Evolutionary conservation across 73 alveolate genomes (phyloP).

Genomic region (Halteria grandinella): DNA sequence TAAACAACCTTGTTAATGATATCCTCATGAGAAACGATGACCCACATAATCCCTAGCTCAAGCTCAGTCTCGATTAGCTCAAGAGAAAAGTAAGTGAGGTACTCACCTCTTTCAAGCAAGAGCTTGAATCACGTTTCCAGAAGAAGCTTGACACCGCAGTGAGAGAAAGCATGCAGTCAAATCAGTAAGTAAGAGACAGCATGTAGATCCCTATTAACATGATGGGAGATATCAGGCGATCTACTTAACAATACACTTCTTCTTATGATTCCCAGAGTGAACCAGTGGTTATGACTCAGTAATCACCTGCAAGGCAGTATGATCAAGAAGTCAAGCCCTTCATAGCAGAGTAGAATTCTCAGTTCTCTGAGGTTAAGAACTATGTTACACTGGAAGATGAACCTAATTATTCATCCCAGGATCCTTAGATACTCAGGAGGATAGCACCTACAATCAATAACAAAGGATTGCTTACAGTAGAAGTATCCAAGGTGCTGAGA

Average conservation of each 20-base stretch:
- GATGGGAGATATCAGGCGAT: not conserved
- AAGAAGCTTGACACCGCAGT: not conserved
- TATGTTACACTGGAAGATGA: conserved; percentile 7
- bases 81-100: conserved; percentile 36
- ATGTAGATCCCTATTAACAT: not conserved
- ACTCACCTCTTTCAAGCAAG: conserved; percentile 6
- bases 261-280: not conserved
- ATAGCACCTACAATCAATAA: conserved; percentile 1
- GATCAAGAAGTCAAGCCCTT: not conserved
- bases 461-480: conserved; percentile 34
- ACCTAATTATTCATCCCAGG: too few species aligned
- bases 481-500: conserved; percentile 41
- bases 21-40: conserved; percentile 30
- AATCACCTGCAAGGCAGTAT: not conserved
- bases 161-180: not conserved
- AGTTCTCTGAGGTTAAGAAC: conserved; percentile 38
- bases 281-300: too few species aligned
- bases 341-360: not conserved
- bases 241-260: not conserved
- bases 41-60: conserved; percentile 10
- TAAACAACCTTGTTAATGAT: conserved; percentile 24
- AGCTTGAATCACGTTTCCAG: conserved; percentile 1
- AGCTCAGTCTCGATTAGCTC: not conserved
- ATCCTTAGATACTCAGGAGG: conserved; percentile 11
- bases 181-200: not conserved